Evolutionary conservation across 768 basidiomycete genomes (phyloP), one percentile per base, ranked within the genome.

Genomic region (Naganishia antarctica): DNA sequence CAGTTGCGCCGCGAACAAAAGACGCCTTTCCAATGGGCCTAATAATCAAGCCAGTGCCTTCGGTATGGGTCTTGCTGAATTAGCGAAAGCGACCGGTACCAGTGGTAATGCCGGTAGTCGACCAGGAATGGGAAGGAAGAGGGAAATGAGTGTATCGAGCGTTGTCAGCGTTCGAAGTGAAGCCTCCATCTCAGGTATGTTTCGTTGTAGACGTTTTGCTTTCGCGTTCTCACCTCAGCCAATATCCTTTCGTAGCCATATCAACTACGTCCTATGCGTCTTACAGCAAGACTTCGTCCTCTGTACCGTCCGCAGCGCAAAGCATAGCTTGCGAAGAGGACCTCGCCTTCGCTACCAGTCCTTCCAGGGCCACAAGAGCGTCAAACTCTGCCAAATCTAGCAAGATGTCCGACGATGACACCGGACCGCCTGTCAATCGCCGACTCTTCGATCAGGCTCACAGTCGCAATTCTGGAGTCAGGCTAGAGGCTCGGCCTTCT

Each of bases 91-190:
- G 15, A 37, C 53, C 8, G 53, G 53, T 21, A 34, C 29, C 31
- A 26, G 37, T 40, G n/a, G 34, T 34, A 34, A 21, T 6, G 23
- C 34, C 31, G 32, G 37, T 25, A 37, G 21, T 57, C 53, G 53
- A 57, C 21, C 53, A 40, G 53, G 21, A 40, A 63, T 41, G 49
- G 37, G 62, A 12, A 37, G 51, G 37, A 51, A 63, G n/a, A 45
- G 63, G 32, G 53, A 64, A 32, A 48, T 59, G 43, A 64, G 63
- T 45, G 51, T 64, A 37, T 58, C 47, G 21, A 64, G 63, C 21
- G 44, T 44, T 18, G 51, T 64, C 41, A 64, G 63, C 23, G 57
- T 64, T 18, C 50, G 63, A 18, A 64, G 63, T 45, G 63, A 64
- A 45, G 59, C 45, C 16, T 57, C 50, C 13, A 58, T 64, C 26